Evolutionary conservation across 1,284 basidiomycete species (phyloP).

Genomic region (Cutaneotrichosporon cutaneum): DNA sequence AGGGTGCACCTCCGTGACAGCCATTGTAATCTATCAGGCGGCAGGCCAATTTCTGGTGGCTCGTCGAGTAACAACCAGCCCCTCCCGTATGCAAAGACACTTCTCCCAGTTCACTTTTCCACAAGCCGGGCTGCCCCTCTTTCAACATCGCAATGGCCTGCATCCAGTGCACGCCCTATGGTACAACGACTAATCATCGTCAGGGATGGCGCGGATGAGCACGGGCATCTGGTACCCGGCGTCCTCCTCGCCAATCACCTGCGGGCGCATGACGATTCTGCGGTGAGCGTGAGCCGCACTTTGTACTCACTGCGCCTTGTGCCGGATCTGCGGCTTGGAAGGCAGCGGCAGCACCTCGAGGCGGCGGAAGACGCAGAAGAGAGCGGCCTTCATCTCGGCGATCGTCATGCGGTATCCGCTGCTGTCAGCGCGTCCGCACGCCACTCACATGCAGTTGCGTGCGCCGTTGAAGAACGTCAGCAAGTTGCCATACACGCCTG

Average conservation of each 20-base stretch:
- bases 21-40: background rate
- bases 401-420: slow-evolving; percentile 67
- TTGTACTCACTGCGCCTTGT: slow-evolving; percentile 31
- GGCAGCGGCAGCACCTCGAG: slow-evolving; percentile 60
- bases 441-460: slow-evolving; percentile 61
- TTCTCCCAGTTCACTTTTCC: too few species aligned
- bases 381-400: slow-evolving; percentile 63
- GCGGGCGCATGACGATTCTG: slow-evolving; percentile 49
- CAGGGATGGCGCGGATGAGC: slow-evolving; percentile 24
- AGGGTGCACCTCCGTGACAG: background rate
- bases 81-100: too few species aligned
- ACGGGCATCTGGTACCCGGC: slow-evolving; percentile 51
- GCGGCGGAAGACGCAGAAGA: slow-evolving; percentile 61
- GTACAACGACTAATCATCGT: background rate
- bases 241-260: slow-evolving; percentile 44
- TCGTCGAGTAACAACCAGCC: too few species aligned
- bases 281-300: background rate
- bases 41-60: too few species aligned
- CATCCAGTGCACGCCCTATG: background rate
- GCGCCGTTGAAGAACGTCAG: slow-evolving; percentile 68
- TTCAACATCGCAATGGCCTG: background rate
- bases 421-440: background rate
- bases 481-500: slow-evolving; percentile 64
- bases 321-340: slow-evolving; percentile 31
- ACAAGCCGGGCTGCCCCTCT: too few species aligned